Evolutionary conservation across 371 early-diverging fungal genomes (phyloP), one percentile per base, ranked within the genome.

Genomic region (Choanephora cucurbitarum): DNA sequence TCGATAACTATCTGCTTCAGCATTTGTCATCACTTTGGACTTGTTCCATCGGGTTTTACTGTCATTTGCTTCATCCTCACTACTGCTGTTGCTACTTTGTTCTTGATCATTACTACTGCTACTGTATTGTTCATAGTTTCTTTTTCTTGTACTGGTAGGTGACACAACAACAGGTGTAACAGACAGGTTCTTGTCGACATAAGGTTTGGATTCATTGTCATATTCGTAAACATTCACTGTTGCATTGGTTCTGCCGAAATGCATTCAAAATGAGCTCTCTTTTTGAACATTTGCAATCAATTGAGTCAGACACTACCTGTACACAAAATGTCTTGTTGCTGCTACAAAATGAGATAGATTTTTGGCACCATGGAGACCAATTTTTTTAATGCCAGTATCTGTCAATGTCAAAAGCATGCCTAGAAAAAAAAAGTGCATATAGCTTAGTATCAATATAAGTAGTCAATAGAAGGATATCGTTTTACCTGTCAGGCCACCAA

Each of bases 341-440:
- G 88, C 92, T 52, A 98, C 51, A 37, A 86, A 81, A 62, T 96
- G 94, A 0, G 91, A 83, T 57, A 94, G 54, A 58, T 94, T 94
- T 44, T 77, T 84, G 3, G 87, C 87, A 14, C 93, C 92, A 48
- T 85, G 70, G n/a, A 94, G 18, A 18, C 69, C 73, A 33, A 92
- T 53, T 44, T 79, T 72, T 15, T 67, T 65, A 19, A 73, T 58
- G 15, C 94, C 95, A 0, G 82, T 81, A 65, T 93, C 94, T 0
- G 94, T 86, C 59, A 94, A 66, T 3, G 96, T 96, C 59, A 97
- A 75, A 10, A 98, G 69, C 90, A 94, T 88, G 23, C 97, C 92
- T 86, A 66, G 9, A 40, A 6, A 49, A 47, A 34, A 31, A n/a
- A 32, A 32, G 32, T 32, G 5, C n/a, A 39, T 7, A 47, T 2